Base-by-base conservation (phyloP, 331 rosid species). In the Spiraea crenata region DNA sequence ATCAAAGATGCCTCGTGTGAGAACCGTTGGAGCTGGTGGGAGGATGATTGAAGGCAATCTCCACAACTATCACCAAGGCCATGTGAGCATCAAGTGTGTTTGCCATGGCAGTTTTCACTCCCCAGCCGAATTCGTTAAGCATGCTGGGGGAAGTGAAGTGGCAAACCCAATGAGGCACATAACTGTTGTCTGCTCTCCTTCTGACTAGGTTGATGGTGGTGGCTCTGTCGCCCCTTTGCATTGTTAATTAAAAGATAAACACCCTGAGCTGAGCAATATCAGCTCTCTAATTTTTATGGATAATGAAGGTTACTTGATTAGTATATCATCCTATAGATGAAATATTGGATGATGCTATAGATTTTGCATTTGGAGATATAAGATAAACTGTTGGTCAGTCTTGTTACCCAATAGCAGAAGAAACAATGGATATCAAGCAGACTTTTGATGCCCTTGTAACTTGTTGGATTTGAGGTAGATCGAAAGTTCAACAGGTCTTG, bases 51-150 rank as follows among this genome's bases (percentile, higher is more conserved):
- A 88, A 65, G 97, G 98, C 25, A 77, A 86, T 71, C 76, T 92
- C 5, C 88, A 90, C 81, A 80, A 74, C 74, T 86, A 87, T 60
- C 69, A 11, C 47, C 69, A 49, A 67, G 86, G 77, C 2, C 60
- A 84, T 67, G 79, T 89, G 5, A 76, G 74, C 52, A 87, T 82
- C 31, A 89, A 88, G 2, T 91, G 98, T 65, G 88, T 85, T 47
- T 93, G 97, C 80, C 98, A 93, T 80, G 97, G 88, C 8, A 73
- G 63, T 40, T 90, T 90, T 42, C 88, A 81, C 55, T 68, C 96
- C 17, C 96, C 93, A 0, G 85, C 84, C 0, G 96, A 85, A 76
- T 92, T 92, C 42, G 81, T 92, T 17, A 70, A 44, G 63, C 96
- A 90, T 55, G 98, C 92, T 5, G 90, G 96, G 0, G 96, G 90